Base-by-base conservation (phyloP, 331 rosid genomes). In the Spiraea crenata region DNA sequence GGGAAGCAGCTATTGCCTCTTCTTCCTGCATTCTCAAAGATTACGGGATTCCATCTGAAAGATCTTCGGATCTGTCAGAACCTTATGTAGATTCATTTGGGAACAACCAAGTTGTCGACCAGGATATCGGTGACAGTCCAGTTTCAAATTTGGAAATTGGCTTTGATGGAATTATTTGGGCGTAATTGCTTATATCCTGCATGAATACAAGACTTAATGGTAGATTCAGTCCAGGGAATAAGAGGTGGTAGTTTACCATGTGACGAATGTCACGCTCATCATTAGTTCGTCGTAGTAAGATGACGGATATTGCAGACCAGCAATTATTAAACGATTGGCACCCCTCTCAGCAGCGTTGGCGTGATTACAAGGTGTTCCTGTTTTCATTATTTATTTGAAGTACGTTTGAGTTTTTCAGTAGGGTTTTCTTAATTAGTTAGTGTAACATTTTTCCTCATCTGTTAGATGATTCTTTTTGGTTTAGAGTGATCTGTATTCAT, bases 21-120 rank as follows among this genome's bases (percentile, higher is more conserved):
- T 82, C 95, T 0, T 56, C 97, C 68, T 80, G 87, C 80, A 79
- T 91, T 78, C 96, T 91, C 42, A 82, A 80, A 78, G 96, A 85
- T 74, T 87, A 95, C 3, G 96, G 99, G 19, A 95, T 95, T 79
- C 96, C 95, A 25, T 81, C 85, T 1, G 97, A 89, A 82, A 87
- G 99, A 83, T 91, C 97, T 59, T 79, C 90, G 1, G 95, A 89
- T 82, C 87, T 95, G 52, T 74, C 37, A 76, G 83, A 89, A 16
- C 96, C 99, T 2, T 95, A 86, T 5, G 75, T 75, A 57, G 96
- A 91, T 76, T 62, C 81, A 37, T 31, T 2, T 12, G 89, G 82
- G 74, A 86, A 74, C 39, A 78, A 74, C 62, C 85, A 73, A 82
- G 71, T 77, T 19, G 44, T 70, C 12, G 88, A 79, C 57, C 77